These are phyloP conservation scores for Pyrenopolyporus hunteri DNA, from an alignment of 495 filamentous ascomycete species.

Conservation along the genomic window DNA sequence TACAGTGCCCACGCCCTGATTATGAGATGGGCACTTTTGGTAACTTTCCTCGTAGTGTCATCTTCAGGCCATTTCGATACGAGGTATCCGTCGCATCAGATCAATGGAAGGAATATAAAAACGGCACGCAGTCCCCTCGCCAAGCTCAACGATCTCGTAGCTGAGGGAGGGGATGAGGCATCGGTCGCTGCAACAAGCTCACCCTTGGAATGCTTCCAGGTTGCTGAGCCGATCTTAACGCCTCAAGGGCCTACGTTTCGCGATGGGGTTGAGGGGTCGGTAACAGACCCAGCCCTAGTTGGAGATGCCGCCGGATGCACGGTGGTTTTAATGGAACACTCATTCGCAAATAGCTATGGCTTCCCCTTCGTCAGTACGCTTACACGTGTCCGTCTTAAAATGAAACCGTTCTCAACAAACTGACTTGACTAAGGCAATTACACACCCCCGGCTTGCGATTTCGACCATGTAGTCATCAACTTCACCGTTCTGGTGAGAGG, in stretches of 20 bases:
- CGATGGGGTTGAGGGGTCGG: constrained; percentile 44
- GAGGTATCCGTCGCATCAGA: constrained; percentile 23
- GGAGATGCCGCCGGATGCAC: constrained; percentile 39
- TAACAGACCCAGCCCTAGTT: constrained; percentile 10
- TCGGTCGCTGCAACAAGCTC: constrained; percentile 22
- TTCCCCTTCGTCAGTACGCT: constrained; percentile 75
- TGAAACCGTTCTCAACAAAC: background rate
- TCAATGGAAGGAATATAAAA: constrained; percentile 1
- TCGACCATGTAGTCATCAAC: constrained; percentile 84
- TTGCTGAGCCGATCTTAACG: constrained; percentile 67
- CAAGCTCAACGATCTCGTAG: constrained; percentile 32
- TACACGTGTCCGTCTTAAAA: background rate
- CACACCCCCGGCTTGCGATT: constrained; percentile 73
- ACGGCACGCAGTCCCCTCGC: constrained; percentile 30
- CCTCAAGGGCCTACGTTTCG: constrained; percentile 47
- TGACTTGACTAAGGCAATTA: constrained; percentile 63
- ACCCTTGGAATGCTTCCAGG: constrained; percentile 67
- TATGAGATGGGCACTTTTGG: constrained; percentile 21
- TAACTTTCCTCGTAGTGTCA: constrained; percentile 25
- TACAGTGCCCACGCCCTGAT: constrained; percentile 12
- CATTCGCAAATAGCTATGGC: constrained; percentile 81
- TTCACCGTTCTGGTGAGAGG: constrained; percentile 79
- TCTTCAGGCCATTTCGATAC: constrained; percentile 28
- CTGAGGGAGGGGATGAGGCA: background rate
- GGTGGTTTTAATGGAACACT: constrained; percentile 71